These are phyloP conservation scores for Fraxinus velutina DNA, from an alignment of 305 asterid genomes.

Conservation along the genomic window DNA sequence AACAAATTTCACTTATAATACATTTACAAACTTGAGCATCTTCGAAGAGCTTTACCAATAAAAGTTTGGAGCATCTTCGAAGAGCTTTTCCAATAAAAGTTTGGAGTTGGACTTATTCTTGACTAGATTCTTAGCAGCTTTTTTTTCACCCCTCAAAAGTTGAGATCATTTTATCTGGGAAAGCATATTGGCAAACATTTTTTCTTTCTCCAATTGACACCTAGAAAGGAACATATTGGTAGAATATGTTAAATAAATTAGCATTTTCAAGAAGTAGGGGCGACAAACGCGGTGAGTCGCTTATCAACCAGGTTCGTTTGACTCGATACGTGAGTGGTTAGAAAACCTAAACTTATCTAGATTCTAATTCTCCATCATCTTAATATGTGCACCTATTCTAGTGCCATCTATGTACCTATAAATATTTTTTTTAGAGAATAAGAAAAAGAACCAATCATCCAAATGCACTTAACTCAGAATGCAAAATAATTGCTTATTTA, in stretches of 20 bases:
- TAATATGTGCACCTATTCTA: background rate
- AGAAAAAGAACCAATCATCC: background rate
- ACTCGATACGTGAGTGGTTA: too few relatives aligned
- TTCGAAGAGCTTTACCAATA: background rate
- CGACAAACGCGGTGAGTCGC: too few relatives aligned
- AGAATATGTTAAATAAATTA: too few relatives aligned
- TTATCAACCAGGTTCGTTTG: too few relatives aligned
- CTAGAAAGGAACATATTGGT: background rate
- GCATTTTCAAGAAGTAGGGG: too few relatives aligned
- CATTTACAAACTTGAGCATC: too few relatives aligned
- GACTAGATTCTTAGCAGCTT: background rate
- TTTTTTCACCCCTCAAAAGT: background rate
- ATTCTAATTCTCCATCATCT: background rate
- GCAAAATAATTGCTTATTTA: background rate
- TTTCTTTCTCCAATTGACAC: background rate
- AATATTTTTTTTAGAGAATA: background rate
- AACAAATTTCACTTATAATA: background rate
- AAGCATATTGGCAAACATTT: background rate
- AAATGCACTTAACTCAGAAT: background rate
- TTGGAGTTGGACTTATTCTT: background rate
- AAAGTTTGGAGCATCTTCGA: background rate
- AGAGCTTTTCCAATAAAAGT: background rate
- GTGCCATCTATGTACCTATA: background rate
- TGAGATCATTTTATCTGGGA: background rate
- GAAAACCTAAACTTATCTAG: too few relatives aligned